A percentile compares a stretch with the other conserved stretches of the same genome.
These are phyloP conservation scores for Talaromyces trachyspermus DNA, from an alignment of 495 filamentous ascomycete species.

Conservation along the genomic window DNA sequence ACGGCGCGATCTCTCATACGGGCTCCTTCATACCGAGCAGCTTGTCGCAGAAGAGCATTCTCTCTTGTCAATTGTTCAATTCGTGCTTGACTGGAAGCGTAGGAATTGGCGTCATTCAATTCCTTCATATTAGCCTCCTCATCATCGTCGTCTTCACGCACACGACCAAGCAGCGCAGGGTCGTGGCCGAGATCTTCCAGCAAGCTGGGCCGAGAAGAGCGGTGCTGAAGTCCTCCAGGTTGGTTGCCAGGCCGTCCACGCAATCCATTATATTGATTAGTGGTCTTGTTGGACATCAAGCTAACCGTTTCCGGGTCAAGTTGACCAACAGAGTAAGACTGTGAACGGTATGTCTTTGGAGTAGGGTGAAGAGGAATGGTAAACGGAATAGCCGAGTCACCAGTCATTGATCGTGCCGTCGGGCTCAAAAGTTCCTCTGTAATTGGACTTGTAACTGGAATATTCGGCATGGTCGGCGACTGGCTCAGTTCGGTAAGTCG, in stretches of 20 bases:
- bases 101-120: slow-evolving; percentile 52
- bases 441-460: slow-evolving; percentile 36
- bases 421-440: slow-evolving; percentile 49
- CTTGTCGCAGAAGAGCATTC: slow-evolving; percentile 63
- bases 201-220: slow-evolving; percentile 80
- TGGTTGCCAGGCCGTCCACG: slow-evolving; percentile 47
- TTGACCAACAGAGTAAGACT: slow-evolving; percentile 96
- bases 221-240: slow-evolving; percentile 64
- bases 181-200: slow-evolving; percentile 72
- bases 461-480: slow-evolving; percentile 62
- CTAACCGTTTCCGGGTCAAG: slow-evolving; percentile 58
- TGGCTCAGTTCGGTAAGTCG: slow-evolving; percentile 68
- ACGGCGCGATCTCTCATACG: slow-evolving; percentile 56
- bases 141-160: slow-evolving; percentile 79
- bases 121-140: slow-evolving; percentile 55
- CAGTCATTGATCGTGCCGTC: slow-evolving; percentile 43
- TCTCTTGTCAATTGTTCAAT: slow-evolving; percentile 69
- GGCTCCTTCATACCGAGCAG: slow-evolving; percentile 52
- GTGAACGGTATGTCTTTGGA: slow-evolving; percentile 86
- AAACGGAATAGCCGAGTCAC: slow-evolving; percentile 68
- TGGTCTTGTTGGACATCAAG: slow-evolving; percentile 36
- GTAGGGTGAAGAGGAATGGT: slow-evolving; percentile 86
- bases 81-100: slow-evolving; percentile 53
- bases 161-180: slow-evolving; percentile 60
- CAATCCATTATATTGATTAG: slow-evolving; percentile 31